Percentiles rank a stretch among this genome's conserved stretches.
Conservation (phyloP, 1,284 basidiomycete species). For the Cryptococcus jaspeensis region DNA sequence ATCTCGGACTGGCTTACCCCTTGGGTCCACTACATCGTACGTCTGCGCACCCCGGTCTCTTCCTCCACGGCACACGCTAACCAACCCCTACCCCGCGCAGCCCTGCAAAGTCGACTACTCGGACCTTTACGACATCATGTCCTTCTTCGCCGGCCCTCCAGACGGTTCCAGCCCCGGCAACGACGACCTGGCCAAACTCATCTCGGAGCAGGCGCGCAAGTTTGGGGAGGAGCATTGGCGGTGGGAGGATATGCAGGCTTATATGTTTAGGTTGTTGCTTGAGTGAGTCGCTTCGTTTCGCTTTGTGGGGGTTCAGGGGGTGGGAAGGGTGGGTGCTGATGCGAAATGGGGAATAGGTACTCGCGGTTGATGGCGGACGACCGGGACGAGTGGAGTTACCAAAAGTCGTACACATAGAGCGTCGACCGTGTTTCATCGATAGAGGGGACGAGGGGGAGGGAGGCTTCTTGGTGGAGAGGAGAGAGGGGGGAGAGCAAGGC, state of each 20-base stretch:
- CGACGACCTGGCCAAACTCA: constrained; percentile 52
- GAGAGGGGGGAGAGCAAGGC: too few relatives aligned
- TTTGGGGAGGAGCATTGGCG: constrained; percentile 54
- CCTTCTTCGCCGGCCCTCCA: constrained; percentile 54
- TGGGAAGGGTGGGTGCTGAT: neutral
- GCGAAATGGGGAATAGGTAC: constrained; percentile 24
- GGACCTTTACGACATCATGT: constrained; percentile 55
- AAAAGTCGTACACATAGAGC: constrained; percentile 16
- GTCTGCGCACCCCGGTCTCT: neutral
- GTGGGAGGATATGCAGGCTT: constrained; percentile 56
- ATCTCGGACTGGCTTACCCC: constrained; percentile 52
- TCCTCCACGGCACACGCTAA: neutral
- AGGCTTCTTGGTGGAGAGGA: too few relatives aligned
- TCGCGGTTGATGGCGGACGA: constrained; percentile 33
- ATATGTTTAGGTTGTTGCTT: constrained; percentile 48
- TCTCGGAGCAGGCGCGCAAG: constrained; percentile 49
- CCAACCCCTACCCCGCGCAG: constrained; percentile 20
- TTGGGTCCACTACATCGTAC: constrained; percentile 53
- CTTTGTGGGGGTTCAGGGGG: neutral
- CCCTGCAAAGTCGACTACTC: constrained; percentile 55
- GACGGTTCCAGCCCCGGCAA: constrained; percentile 43
- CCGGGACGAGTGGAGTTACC: constrained; percentile 33
- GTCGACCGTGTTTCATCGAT: neutral
- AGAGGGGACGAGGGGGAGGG: neutral
- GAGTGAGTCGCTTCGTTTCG: constrained; percentile 27